Conservation (phyloP, 345 rosid genomes). For the Syzygium aqueum region DNA sequence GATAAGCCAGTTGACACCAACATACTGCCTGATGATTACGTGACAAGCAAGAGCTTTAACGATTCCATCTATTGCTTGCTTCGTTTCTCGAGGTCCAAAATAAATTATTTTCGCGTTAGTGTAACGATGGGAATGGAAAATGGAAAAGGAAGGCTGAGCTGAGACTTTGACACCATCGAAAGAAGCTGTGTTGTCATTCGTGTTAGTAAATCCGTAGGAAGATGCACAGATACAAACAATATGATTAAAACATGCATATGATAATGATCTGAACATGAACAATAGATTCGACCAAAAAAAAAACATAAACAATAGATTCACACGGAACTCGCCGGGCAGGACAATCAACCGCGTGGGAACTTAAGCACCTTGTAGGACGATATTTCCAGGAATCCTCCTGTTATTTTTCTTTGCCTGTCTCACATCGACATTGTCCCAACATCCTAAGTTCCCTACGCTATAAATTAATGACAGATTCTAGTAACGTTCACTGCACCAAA, state of each 20-base stretch:
- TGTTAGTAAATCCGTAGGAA: neutral
- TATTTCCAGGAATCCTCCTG: neutral
- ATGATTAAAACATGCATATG: neutral
- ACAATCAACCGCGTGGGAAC: neutral
- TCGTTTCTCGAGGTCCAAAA: neutral
- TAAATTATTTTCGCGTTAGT: neutral
- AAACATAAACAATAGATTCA: neutral
- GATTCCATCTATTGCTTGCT: neutral
- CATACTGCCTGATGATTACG: neutral
- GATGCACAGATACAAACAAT: neutral
- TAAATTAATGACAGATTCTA: neutral
- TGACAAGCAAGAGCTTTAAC: neutral
- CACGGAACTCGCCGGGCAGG: neutral
- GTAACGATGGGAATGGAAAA: neutral
- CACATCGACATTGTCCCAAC: fast-evolving
- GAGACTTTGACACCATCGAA: neutral
- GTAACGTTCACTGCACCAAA: neutral
- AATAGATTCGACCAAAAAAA: no score
- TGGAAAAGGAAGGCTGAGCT: neutral
- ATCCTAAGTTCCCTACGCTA: neutral
- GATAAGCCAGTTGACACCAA: neutral
- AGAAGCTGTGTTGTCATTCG: neutral
- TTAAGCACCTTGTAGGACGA: neutral
- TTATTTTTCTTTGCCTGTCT: neutral
- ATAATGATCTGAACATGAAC: neutral